Conservation (phyloP, 257 asterid species). For the Solanum virginianum region DNA sequence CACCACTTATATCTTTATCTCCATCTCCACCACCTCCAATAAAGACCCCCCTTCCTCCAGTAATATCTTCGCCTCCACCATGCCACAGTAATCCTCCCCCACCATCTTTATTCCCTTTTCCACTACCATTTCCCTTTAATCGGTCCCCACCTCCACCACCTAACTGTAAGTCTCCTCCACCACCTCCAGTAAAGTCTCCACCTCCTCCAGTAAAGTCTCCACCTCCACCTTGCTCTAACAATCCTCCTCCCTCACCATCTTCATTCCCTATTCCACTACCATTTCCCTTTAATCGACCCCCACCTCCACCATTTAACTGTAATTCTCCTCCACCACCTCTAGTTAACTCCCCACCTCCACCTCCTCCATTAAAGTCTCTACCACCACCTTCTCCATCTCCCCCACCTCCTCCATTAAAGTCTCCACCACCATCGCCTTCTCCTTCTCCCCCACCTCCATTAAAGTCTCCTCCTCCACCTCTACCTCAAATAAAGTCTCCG, state of each 20-base stretch:
- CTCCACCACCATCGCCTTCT: too few relatives aligned
- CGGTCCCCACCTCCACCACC: neutral
- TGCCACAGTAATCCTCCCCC: neutral
- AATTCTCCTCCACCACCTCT: neutral
- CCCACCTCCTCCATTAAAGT: too few relatives aligned
- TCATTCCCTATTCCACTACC: neutral
- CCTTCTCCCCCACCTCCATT: too few relatives aligned
- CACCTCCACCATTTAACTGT: neutral
- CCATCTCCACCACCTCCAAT: neutral
- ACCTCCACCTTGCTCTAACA: neutral
- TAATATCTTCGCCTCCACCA: neutral
- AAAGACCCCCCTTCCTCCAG: too few relatives aligned
- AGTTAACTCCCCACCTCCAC: neutral
- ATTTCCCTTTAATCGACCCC: neutral
- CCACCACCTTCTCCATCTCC: too few relatives aligned
- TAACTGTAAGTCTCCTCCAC: neutral
- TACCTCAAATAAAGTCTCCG: too few relatives aligned
- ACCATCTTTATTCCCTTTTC: neutral
- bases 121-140: neutral
- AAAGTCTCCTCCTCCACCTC: too few relatives aligned
- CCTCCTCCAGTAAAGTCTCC: neutral
- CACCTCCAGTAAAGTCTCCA: neutral
- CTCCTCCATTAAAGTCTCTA: too few relatives aligned
- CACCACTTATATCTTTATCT: neutral
- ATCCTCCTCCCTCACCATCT: neutral